These are phyloP conservation scores for Leptodontidium sp. DNA, from an alignment of 2,329 filamentous ascomycete species.

Conservation along the genomic window DNA sequence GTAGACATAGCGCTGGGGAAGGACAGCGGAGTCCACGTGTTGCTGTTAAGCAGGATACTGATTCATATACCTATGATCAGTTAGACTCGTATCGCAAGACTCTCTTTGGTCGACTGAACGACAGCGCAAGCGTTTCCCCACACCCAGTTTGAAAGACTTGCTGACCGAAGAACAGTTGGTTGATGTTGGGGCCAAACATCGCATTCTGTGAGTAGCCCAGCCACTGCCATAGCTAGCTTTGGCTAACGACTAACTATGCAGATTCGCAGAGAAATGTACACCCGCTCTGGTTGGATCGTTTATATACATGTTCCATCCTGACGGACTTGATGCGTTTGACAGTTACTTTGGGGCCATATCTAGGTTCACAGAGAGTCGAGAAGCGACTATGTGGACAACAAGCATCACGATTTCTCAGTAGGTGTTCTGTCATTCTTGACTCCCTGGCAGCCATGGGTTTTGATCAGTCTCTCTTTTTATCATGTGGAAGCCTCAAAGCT, in stretches of 20 bases:
- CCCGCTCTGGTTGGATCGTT: slow-evolving; percentile 34
- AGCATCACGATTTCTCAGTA: slow-evolving; percentile 37
- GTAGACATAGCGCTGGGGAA: not conserved
- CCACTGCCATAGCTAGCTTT: not conserved
- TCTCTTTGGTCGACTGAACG: slow-evolving; percentile 29
- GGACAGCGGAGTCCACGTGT: not conserved
- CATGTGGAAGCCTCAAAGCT: not conserved
- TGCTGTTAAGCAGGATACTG: slow-evolving; percentile 22
- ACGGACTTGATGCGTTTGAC: slow-evolving; percentile 38
- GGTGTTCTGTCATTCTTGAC: not conserved
- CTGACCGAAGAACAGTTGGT: slow-evolving; percentile 30
- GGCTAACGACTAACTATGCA: slow-evolving; percentile 5
- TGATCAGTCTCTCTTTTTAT: not conserved
- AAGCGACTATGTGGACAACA: slow-evolving; percentile 33
- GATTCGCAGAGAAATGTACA: slow-evolving; percentile 36
- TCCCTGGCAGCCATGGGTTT: not conserved
- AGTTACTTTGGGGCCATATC: slow-evolving; percentile 35
- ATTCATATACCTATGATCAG: slow-evolving; percentile 24
- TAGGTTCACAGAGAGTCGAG: slow-evolving; percentile 28
- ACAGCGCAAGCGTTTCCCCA: slow-evolving; percentile 27
- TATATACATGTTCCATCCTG: slow-evolving; percentile 38
- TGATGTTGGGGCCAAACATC: slow-evolving; percentile 34
- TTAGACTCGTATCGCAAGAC: slow-evolving; percentile 24
- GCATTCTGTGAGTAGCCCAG: slow-evolving; percentile 33
- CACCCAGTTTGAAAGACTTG: not conserved